Conservation (phyloP, 805 yeast genomes). For the Lachancea lanzarotensis region DNA sequence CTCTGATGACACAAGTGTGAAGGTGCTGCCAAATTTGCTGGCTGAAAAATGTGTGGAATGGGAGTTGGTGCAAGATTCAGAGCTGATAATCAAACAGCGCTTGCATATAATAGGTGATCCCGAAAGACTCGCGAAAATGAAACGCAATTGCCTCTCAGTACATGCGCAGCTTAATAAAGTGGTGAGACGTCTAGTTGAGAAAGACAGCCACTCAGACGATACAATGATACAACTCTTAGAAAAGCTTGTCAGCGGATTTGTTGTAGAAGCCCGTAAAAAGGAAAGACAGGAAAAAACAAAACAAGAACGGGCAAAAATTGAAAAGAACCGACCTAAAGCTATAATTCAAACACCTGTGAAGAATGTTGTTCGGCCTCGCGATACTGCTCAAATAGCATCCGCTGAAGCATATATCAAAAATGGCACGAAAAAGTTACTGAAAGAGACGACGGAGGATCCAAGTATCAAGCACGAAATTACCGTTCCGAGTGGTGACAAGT, state of each 20-base stretch:
- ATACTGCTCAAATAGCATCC: neutral
- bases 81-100: conserved; percentile 45
- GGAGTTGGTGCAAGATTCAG: conserved; percentile 60
- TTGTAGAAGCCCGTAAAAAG: conserved; percentile 6
- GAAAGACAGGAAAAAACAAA: conserved; percentile 2
- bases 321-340: neutral
- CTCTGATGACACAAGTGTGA: conserved; percentile 11
- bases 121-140: conserved; percentile 15
- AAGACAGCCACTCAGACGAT: conserved; percentile 5
- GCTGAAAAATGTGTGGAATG: conserved; percentile 50
- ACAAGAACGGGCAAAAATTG: neutral
- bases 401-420: neutral
- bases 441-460: neutral
- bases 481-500: neutral
- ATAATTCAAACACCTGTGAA: neutral
- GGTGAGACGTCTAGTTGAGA: conserved; percentile 16
- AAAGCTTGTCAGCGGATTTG: conserved; percentile 6
- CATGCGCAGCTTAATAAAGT: conserved; percentile 20
- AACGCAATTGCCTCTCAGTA: conserved; percentile 16
- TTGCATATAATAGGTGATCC: conserved; percentile 24
- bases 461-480: neutral
- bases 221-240: conserved; percentile 16
- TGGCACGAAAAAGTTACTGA: neutral
- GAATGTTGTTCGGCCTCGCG: neutral
- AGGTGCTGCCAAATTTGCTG: conserved; percentile 15